Conservation (phyloP, 371 early-diverging fungal species). For the Zychaea mexicana region DNA sequence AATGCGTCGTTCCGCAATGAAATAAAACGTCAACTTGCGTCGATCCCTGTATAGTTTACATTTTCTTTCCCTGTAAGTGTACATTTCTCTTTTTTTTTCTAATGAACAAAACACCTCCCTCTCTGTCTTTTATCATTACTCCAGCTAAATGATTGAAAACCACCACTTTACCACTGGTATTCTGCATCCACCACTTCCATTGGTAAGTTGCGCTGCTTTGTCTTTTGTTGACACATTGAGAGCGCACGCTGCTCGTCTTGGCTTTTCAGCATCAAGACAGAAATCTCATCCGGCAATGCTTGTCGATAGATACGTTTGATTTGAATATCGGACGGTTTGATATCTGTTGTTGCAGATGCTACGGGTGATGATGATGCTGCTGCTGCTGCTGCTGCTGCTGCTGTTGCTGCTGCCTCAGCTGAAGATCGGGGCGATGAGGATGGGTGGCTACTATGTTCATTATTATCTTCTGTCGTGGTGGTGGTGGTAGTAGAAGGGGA, state of each 20-base stretch:
- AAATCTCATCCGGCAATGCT: slow-evolving; percentile 79
- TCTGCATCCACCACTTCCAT: slow-evolving; percentile 98
- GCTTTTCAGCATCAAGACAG: slow-evolving; percentile 68
- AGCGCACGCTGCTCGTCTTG: slow-evolving; percentile 91
- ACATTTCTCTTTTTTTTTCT: not conserved
- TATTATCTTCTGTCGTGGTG: not conserved
- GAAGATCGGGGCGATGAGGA: no score
- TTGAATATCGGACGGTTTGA: slow-evolving; percentile 54
- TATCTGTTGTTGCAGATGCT: slow-evolving; percentile 14
- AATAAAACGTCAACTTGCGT: slow-evolving; percentile 95
- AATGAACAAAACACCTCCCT: no score
- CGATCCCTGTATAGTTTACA: slow-evolving; percentile 71
- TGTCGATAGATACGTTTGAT: slow-evolving; percentile 84
- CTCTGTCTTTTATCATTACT: no score
- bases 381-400: slow-evolving; percentile 12
- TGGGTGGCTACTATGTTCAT: not conserved
- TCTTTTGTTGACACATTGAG: slow-evolving; percentile 83
- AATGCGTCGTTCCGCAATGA: slow-evolving; percentile 89
- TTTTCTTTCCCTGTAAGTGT: not conserved
- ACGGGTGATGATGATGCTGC: not conserved
- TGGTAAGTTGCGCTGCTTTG: slow-evolving; percentile 81
- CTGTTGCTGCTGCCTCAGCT: not conserved
- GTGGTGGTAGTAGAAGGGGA: no score
- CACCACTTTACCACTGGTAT: slow-evolving; percentile 83
- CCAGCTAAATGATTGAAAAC: no score